phyloP scores from a whole-genome alignment of 106 monocot species.

The Dioscorea zingiberensis region DNA sequence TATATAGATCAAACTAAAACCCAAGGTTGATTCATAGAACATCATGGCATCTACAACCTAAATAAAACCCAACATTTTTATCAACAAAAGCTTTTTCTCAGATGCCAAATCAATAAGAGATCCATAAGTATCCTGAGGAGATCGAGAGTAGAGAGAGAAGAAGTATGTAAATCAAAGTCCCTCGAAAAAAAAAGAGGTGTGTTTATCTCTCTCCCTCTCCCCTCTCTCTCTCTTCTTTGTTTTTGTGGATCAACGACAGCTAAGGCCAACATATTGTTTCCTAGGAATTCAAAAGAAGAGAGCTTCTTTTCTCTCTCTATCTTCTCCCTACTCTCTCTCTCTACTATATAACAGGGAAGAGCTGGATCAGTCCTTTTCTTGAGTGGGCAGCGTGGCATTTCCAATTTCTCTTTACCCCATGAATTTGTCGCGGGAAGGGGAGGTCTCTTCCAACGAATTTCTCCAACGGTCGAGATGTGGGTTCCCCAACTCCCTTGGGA shows the following conservation, averaged over 20 bases:
- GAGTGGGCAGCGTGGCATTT: neutral
- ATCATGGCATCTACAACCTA: neutral
- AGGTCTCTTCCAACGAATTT: neutral
- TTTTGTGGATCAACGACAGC: neutral
- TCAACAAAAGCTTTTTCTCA: neutral
- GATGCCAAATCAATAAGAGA: neutral
- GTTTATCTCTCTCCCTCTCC: constrained; percentile 3
- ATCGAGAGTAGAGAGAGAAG: neutral
- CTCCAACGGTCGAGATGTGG: neutral
- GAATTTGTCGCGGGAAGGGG: neutral
- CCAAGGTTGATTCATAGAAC: neutral
- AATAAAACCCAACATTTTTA: neutral
- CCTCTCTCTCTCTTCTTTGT: neutral
- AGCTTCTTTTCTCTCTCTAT: neutral
- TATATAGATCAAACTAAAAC: no score
- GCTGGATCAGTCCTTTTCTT: neutral
- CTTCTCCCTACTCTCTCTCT: neutral
- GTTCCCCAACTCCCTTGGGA: no score
- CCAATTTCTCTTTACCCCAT: neutral
- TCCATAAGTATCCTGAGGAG: neutral
- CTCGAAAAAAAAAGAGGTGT: neutral
- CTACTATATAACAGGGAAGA: neutral
- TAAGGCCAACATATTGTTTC: neutral
- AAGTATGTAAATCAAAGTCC: neutral
- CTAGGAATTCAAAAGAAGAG: neutral